Base-by-base conservation (phyloP, 345 rosid genomes). In the Nephelium lappaceum region DNA sequence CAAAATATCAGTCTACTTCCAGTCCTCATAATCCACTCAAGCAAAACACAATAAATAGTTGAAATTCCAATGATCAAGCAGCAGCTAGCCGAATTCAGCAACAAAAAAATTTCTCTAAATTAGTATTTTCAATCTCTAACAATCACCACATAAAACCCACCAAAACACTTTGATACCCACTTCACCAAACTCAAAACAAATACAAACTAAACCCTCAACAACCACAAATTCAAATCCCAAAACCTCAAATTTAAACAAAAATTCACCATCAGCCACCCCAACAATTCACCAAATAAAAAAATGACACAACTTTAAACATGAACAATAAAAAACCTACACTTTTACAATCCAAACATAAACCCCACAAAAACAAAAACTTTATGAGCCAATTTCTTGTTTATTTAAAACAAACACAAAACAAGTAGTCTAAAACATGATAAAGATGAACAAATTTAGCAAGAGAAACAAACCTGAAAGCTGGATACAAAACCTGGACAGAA, bases 261-360 rank as follows among this genome's bases (percentile, higher is more conserved):
- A 77, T 77, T 66, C 74, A 49, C 61, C 27, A 43, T 24, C 16
- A 77, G 81, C 81, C 21, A 75, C 81, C 79, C 62, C 24, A 1
- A 19, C 77, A 81, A 51, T 69, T 79, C 81, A 71, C 53, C 71
- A 85, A 77, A 83, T 39, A 49, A 76, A 15, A 57, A 67, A 78
- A 70, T 2, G 77, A 81, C 77, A 7, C 72, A 41, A 83, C 74
- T 63, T 82, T 77, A 69, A 27, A 27, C 51, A 45, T 11, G 12
- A 45, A 24, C 1, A 72, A 36, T 11, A 69, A 71, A 80, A 45
- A 39, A 55, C 24, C 69, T 47, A 21, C 76, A 75, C 71, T 69
- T 74, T 62, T 64, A 67, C 63, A 82, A 81, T 69, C 73, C 45
- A 38, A 60, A 39, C 18, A 2, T 1, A 49, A 16, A 7, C 57